These are phyloP conservation scores for Furculomyces boomerangus DNA, from an alignment of 371 early-diverging fungal species.

Conservation along the genomic window DNA sequence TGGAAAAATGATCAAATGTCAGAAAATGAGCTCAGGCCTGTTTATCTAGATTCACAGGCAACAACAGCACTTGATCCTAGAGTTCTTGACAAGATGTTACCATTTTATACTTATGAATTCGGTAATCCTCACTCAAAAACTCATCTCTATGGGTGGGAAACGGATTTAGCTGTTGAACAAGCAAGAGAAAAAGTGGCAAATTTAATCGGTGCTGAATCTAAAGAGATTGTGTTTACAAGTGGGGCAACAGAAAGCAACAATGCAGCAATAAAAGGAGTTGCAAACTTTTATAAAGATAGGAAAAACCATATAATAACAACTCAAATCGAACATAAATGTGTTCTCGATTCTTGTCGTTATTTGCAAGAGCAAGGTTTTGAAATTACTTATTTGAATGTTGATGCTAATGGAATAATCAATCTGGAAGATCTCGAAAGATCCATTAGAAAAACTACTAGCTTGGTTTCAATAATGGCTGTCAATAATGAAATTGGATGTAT, in stretches of 20 bases:
- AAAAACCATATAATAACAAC: conserved; percentile 98
- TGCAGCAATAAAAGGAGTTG: conserved; percentile 91
- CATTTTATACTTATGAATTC: conserved; percentile 81
- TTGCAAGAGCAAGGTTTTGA: conserved; percentile 96
- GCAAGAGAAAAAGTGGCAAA: conserved; percentile 86
- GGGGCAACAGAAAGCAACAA: conserved; percentile 99
- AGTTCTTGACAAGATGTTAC: conserved; percentile 95
- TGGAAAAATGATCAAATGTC: conserved; percentile 1
- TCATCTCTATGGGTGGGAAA: conserved; percentile 97
- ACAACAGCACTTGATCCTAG: conserved; percentile 97
- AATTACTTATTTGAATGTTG: conserved; percentile 94
- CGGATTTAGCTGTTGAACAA: conserved; percentile 86
- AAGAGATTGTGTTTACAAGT: conserved; percentile 97
- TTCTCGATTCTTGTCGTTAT: conserved; percentile 95
- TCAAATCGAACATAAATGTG: conserved; percentile 99
- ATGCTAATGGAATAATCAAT: conserved; percentile 68
- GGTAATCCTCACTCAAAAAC: conserved; percentile 99
- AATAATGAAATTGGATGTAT: conserved; percentile 99
- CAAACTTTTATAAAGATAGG: conserved; percentile 83
- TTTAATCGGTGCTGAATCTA: conserved; percentile 89
- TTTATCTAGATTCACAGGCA: conserved; percentile 94
- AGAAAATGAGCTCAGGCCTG: conserved; percentile 28
- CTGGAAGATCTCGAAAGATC: conserved; percentile 60
- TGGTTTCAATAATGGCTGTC: conserved; percentile 96
- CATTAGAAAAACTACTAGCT: conserved; percentile 81